Base-by-base conservation (phyloP, 306 rosid species). In the Lotus japonicus region DNA sequence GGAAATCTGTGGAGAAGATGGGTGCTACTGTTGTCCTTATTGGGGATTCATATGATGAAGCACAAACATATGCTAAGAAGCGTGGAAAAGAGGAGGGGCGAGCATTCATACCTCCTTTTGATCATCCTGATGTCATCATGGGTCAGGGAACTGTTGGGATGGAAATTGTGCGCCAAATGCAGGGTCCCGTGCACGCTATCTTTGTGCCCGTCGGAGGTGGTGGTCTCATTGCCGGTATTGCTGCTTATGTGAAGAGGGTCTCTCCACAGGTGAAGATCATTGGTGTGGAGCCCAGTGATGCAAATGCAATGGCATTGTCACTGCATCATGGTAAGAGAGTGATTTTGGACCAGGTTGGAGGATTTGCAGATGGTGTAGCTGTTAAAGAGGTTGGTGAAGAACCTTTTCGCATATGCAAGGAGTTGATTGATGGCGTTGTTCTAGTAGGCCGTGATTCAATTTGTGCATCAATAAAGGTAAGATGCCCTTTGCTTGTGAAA, bases 161-260 rank as follows among this genome's bases (percentile, higher is more conserved):
- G 99, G 97, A 95, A 78, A 79, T 90, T 74, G 76, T 85, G 54
- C 92, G 95, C 59, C 99, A 95, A 72, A 80, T 81, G 49, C 66
- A 76, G 56, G 79, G 76, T 52, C 89, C 92, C 2, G 10, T 90
- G 77, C 86, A 87, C 73, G 97, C 99, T 3, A 90, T 95, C 31
- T 95, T 95, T 74, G 99, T 90, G 79, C 99, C 99, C 0, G 88
- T 95, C 15, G 99, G 99, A 38, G 99, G 99, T 21, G 99, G 99
- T 53, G 99, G 99, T 48, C 87, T 95, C 31, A 88, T 95, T 19
- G 96, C 99, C 69, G 99, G 99, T 41, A 85, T 95, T 78, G 99
- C 99, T 55, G 97, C 97, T 54, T 95, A 88, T 66, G 89, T 95
- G 52, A 95, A 95, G 91, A 88, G 95, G 81, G 88, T 95, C 58